A percentile compares a stretch with the other conserved stretches of the same genome.
Evolutionary conservation across 2,329 filamentous ascomycete species (phyloP).

Genomic region (Verticillium alfalfae): DNA sequence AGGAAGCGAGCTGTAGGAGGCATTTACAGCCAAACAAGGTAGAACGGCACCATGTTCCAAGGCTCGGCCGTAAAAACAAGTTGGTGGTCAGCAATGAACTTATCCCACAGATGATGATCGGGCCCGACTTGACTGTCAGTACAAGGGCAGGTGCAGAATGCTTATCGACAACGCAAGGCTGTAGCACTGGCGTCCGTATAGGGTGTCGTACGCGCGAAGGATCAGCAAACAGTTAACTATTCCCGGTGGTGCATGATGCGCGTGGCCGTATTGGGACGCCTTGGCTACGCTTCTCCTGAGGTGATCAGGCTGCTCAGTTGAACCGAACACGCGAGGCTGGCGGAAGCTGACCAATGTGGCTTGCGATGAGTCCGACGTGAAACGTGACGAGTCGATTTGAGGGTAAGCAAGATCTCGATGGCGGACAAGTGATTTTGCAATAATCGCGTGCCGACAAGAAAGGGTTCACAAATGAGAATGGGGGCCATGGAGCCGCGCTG

Average conservation of each 20-base stretch:
- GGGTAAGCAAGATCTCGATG: background rate
- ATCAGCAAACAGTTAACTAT: background rate
- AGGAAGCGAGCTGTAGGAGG: background rate
- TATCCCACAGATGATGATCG: background rate
- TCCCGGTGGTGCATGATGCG: background rate
- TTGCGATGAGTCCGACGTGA: background rate
- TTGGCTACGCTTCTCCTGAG: background rate
- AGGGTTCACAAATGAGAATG: background rate
- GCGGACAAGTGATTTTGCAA: background rate
- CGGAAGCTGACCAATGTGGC: background rate
- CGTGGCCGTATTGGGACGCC: background rate
- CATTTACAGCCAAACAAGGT: background rate
- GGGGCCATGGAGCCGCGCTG: background rate
- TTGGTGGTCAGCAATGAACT: background rate
- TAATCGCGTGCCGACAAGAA: constrained; percentile 3
- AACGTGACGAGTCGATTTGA: background rate
- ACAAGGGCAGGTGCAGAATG: background rate
- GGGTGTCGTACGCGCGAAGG: background rate
- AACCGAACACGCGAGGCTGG: background rate
- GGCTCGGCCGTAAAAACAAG: background rate
- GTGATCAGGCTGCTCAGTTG: background rate
- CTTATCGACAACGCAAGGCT: background rate
- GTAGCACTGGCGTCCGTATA: background rate
- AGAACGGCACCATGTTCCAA: background rate
- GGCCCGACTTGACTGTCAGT: background rate